Evolutionary conservation across 768 basidiomycete genomes (phyloP).

Genomic region (Trametes villosa): DNA sequence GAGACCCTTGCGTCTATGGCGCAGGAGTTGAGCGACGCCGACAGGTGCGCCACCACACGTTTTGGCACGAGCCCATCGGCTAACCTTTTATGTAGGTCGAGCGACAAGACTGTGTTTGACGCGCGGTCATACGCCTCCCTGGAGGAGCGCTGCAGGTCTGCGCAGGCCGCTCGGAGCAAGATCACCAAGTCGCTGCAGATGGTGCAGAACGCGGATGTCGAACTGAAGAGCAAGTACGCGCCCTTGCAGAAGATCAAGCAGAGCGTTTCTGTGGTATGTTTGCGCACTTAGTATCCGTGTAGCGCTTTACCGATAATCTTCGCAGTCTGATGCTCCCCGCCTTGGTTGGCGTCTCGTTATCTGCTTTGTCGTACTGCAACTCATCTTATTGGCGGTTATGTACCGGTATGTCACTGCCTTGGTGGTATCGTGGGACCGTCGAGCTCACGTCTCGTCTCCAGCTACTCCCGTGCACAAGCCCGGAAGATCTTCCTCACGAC

Average conservation of each 20-base stretch:
- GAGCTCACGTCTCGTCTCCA: slow-evolving; percentile 25
- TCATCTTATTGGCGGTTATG: slow-evolving; percentile 53
- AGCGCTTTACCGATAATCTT: no score
- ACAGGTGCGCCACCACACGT: slow-evolving; percentile 48
- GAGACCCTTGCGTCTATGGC: slow-evolving; percentile 61
- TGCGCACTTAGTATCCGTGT: background rate
- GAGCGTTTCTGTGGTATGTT: slow-evolving; percentile 44
- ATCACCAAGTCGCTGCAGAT: slow-evolving; percentile 47
- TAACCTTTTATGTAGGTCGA: slow-evolving; percentile 39
- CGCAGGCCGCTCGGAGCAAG: slow-evolving; percentile 53
- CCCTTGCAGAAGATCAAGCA: slow-evolving; percentile 41
- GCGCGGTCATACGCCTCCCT: slow-evolving; percentile 51
- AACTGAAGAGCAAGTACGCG: slow-evolving; percentile 40
- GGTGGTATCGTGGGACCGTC: background rate
- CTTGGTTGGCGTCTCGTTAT: slow-evolving; percentile 34
- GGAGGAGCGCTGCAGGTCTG: slow-evolving; percentile 54
- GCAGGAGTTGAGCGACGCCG: slow-evolving; percentile 58
- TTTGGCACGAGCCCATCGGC: background rate
- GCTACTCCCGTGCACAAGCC: slow-evolving; percentile 53
- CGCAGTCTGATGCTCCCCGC: background rate
- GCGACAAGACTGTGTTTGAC: slow-evolving; percentile 45
- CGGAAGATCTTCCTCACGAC: slow-evolving; percentile 67
- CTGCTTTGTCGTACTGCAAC: slow-evolving; percentile 46
- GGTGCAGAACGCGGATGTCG: slow-evolving; percentile 39
- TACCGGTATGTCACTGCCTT: slow-evolving; percentile 53